These are phyloP conservation scores for Solanum hybrid DNA, from an alignment of 305 asterid genomes.

Conservation along the genomic window DNA sequence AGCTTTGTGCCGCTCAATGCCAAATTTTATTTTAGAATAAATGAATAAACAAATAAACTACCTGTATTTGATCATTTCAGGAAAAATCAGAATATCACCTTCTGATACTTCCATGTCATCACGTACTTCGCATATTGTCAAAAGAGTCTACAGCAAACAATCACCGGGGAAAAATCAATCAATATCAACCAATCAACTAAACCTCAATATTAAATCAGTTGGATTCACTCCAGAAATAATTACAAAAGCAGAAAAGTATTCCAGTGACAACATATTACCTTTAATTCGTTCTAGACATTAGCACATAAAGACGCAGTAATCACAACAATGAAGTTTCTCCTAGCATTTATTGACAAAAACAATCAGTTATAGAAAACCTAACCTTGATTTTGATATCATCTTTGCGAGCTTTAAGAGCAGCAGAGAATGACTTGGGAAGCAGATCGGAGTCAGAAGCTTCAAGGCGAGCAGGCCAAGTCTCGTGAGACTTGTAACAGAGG, in stretches of 20 bases:
- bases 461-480: conserved; percentile 70
- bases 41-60: conserved; percentile 14
- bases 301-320: background rate
- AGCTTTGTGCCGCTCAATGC: background rate
- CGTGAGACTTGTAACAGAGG: conserved; percentile 78
- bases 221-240: background rate
- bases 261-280: background rate
- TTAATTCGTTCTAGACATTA: background rate
- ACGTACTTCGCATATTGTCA: conserved; percentile 73
- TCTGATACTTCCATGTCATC: conserved; percentile 45
- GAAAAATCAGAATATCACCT: conserved; percentile 82
- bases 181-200: background rate
- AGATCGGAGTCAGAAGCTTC: conserved; percentile 75
- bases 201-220: background rate
- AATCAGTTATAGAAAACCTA: background rate
- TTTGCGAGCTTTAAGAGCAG: conserved; percentile 57
- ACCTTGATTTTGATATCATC: conserved; percentile 54
- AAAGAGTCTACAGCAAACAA: conserved; percentile 49
- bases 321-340: background rate
- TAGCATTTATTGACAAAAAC: background rate
- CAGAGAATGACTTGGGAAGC: conserved; percentile 60
- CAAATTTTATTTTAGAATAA: background rate
- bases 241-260: background rate
- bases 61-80: conserved; percentile 82
- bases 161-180: conserved; percentile 3